phyloP scores from a whole-genome alignment of 495 filamentous ascomycete genomes.

The Endocarpon pusillum region DNA sequence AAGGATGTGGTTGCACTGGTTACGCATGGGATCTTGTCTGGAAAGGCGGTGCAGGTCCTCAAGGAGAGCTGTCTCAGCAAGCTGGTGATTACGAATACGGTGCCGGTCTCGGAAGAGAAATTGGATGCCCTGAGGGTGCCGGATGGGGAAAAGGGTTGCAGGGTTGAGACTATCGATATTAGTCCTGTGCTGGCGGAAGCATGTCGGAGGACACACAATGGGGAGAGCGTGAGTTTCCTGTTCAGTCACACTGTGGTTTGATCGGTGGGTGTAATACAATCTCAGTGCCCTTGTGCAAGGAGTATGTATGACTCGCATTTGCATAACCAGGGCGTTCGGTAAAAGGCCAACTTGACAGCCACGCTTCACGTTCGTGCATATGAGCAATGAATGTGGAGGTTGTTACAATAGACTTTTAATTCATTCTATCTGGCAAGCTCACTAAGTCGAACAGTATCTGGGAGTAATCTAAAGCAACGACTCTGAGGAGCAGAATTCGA shows the following conservation, averaged over 20 bases:
- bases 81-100: slow-evolving; percentile 93
- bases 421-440: too few species aligned
- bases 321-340: too few species aligned
- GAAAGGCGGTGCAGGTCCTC: slow-evolving; percentile 77
- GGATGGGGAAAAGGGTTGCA: slow-evolving; percentile 47
- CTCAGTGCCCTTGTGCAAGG: too few species aligned
- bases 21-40: slow-evolving; percentile 87
- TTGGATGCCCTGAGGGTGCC: background rate
- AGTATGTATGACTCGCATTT: too few species aligned
- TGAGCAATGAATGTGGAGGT: too few species aligned
- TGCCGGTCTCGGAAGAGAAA: slow-evolving; percentile 66
- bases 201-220: slow-evolving; percentile 80
- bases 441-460: too few species aligned
- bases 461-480: too few species aligned
- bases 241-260: slow-evolving; percentile 69
- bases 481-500: too few species aligned
- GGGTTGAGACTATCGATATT: slow-evolving; percentile 82
- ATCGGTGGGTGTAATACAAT: slow-evolving; percentile 14
- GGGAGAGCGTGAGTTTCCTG: slow-evolving; percentile 80
- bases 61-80: slow-evolving; percentile 62
- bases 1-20: slow-evolving; percentile 83
- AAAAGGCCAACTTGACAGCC: too few species aligned
- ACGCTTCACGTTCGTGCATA: too few species aligned
- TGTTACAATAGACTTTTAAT: too few species aligned
- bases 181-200: slow-evolving; percentile 64